Evolutionary conservation across 75 land plant genomes (phyloP).

Genomic region (Pinus albicaulis): DNA sequence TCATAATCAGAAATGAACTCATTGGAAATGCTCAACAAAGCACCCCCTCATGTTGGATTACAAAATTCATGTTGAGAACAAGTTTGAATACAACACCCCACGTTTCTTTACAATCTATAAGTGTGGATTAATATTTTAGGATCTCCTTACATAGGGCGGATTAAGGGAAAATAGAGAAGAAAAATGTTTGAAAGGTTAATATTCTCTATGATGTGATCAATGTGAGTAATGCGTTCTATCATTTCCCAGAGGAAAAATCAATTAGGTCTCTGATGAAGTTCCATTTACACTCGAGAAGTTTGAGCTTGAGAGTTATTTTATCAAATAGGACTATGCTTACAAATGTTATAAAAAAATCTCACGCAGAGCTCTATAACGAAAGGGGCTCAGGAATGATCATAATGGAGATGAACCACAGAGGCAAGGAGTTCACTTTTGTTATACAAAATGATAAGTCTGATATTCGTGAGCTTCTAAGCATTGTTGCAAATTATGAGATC

Average conservation of each 20-base stretch:
- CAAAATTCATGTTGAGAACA: conserved; percentile 88
- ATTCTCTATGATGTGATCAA: conserved; percentile 85
- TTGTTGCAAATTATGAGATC: conserved; percentile 75
- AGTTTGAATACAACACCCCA: conserved; percentile 11
- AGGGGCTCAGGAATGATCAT: conserved; percentile 85
- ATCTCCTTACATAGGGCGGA: conserved; percentile 83
- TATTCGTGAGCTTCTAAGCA: conserved; percentile 54
- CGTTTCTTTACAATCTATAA: conserved; percentile 87
- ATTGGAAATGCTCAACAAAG: conserved; percentile 66
- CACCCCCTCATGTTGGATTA: conserved; percentile 96
- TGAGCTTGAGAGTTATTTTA: conserved; percentile 79
- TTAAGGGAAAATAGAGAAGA: conserved; percentile 71
- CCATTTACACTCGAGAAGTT: conserved; percentile 85
- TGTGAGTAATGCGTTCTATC: conserved; percentile 73
- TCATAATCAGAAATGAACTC: conserved; percentile 78
- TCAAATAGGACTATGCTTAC: conserved; percentile 89
- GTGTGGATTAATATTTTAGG: conserved; percentile 91
- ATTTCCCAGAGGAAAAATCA: conserved; percentile 86
- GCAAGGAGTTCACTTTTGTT: conserved; percentile 83
- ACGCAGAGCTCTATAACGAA: conserved; percentile 88
- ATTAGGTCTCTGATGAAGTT: conserved; percentile 95
- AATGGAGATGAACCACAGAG: conserved; percentile 93
- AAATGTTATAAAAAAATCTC: conserved; percentile 70
- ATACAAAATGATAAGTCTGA: conserved; percentile 87
- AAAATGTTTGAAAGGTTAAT: conserved; percentile 75